Base-by-base conservation (phyloP, 192 early-diverging fungal genomes). In the Backusella circina region DNA sequence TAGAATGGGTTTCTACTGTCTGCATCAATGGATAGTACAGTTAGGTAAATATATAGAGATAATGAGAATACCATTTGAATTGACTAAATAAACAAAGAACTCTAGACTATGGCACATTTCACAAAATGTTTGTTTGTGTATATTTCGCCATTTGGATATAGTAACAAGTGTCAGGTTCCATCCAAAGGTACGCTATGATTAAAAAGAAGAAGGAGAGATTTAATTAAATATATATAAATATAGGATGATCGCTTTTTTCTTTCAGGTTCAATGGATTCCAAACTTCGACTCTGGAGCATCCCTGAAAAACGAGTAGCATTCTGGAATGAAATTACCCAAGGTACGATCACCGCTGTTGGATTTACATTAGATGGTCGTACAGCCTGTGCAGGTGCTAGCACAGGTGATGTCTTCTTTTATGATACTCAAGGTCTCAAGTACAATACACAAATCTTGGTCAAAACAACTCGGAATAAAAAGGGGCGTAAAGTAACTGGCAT, bases 401-500 rank as follows among this genome's bases (percentile, higher is more conserved):
- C 84, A 38, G 96, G 96, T 9, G 84, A 90, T 67, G 89, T 92
- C 68, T 89, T 94, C 51, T 96, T 97, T 82, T 96, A 94, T 82
- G 90, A 94, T 41, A 89, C 90, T 7, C 89, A 92, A 61, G 92
- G 87, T 1, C 82, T 97, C 21, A 84, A 85, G 47, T 96, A 95
- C 72, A 92, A 93, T 75, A 96, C 94, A 18, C 94, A 93, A 71
- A 93, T 97, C 71, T 84, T 90, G 61, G 88, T 95, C 36, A 82
- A 88, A 33, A 85, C 86, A 31, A 80, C 87, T 54, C 87, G 89
- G 41, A 78, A 86, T 2, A 90, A 91, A 70, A 90, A 90, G 70
- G 89, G 89, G 16, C 88, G 84, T 65, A 95, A 95, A 69, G 94
- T 97, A 67, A 95, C 93, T 5, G 93, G 95, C 2, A 95, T 97